Conservation (phyloP, 371 early-diverging fungal species). For the Umbelopsis sp. region DNA sequence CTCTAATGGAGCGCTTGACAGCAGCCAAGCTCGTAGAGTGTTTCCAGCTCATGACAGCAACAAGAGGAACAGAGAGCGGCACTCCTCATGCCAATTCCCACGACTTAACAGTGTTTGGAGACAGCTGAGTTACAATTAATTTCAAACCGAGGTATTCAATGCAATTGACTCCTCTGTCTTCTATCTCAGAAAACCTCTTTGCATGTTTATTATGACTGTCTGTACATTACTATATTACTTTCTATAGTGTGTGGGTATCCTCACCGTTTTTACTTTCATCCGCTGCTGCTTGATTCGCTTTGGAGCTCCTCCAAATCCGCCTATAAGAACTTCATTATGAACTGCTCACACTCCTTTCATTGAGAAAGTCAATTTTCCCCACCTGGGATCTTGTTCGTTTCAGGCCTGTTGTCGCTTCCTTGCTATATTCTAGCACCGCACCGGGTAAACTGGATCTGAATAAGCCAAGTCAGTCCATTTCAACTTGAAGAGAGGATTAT, state of each 20-base stretch:
- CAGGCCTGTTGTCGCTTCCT: neutral
- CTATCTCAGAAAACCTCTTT: too few relatives aligned
- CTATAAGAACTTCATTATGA: neutral
- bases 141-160: too few relatives aligned
- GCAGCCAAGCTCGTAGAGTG: constrained; percentile 1
- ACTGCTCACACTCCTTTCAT: neutral
- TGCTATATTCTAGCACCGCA: neutral
- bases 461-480: neutral
- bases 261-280: constrained; percentile 3
- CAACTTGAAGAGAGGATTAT: neutral
- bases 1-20: constrained; percentile 10
- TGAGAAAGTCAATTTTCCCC: neutral
- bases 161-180: too few relatives aligned
- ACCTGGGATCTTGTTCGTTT: constrained; percentile 11
- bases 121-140: too few relatives aligned
- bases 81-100: neutral
- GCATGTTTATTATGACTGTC: neutral
- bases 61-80: neutral
- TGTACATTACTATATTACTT: neutral
- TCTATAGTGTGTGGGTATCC: neutral
- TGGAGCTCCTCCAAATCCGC: constrained; percentile 5
- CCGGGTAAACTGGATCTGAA: neutral
- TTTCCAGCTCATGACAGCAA: constrained; percentile 15
- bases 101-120: neutral
- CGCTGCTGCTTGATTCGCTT: constrained; percentile 12